A percentile compares a stretch with the other conserved stretches of the same genome.
These are phyloP conservation scores for Neocucurbitaria cava DNA, from an alignment of 2,329 filamentous ascomycete genomes.

Conservation along the genomic window DNA sequence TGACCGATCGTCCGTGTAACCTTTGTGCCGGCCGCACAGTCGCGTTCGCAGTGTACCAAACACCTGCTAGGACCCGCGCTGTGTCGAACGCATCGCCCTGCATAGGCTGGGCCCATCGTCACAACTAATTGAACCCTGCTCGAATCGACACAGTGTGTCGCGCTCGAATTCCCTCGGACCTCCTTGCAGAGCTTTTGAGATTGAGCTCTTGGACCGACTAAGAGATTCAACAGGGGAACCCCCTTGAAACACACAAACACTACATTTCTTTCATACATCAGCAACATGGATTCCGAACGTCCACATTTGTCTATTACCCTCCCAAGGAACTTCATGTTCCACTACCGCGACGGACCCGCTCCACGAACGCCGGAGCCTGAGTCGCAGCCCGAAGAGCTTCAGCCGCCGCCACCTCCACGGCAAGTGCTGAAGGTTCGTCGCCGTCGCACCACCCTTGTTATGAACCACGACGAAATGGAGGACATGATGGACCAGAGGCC, in stretches of 20 bases:
- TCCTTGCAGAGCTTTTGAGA: constrained; percentile 37
- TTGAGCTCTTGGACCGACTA: constrained; percentile 17
- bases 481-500: constrained; percentile 40
- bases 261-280: constrained; percentile 1
- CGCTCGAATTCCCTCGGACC: constrained; percentile 14
- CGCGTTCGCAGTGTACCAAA: constrained; percentile 45
- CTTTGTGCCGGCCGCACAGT: constrained; percentile 40
- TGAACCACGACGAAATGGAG: constrained; percentile 32
- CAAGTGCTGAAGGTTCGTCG: constrained; percentile 58
- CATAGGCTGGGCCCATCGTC: constrained; percentile 25
- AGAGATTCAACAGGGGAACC: constrained; percentile 14
- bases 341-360: constrained; percentile 53
- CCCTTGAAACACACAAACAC: constrained; percentile 3
- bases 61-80: constrained; percentile 36
- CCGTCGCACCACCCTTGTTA: constrained; percentile 48
- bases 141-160: constrained; percentile 18
- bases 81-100: constrained; percentile 32
- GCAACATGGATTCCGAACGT: constrained; percentile 51
- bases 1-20: constrained; percentile 41
- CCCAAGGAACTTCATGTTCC: constrained; percentile 59
- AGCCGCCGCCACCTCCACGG: constrained; percentile 54
- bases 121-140: constrained; percentile 19
- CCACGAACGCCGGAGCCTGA: constrained; percentile 57
- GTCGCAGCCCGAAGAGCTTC: constrained; percentile 40
- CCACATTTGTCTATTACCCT: constrained; percentile 59